These are phyloP conservation scores for Saccharomycodes ludwigii DNA, from an alignment of 805 yeast genomes.

Conservation along the genomic window DNA sequence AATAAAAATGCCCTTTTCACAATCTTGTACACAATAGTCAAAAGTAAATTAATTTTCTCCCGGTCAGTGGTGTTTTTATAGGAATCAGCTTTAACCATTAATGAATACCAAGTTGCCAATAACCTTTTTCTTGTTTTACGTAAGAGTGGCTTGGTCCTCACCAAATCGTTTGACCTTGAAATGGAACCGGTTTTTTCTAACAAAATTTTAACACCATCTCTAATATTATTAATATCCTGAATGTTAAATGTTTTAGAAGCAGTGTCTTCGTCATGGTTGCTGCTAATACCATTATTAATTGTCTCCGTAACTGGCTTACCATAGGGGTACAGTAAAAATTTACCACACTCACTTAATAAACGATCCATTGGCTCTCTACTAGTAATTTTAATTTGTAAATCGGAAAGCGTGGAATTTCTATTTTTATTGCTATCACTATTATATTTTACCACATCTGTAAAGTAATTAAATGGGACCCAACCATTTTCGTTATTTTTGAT, in stretches of 20 bases:
- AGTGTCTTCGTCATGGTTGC: conserved; percentile 12
- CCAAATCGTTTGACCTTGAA: conserved; percentile 60
- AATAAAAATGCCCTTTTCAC: conserved; percentile 51
- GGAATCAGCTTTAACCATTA: conserved; percentile 66
- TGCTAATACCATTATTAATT: no score
- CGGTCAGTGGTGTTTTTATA: conserved; percentile 51
- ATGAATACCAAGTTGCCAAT: conserved; percentile 69
- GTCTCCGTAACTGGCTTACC: conserved; percentile 33
- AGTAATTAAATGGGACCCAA: conserved; percentile 81
- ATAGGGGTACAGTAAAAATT: conserved; percentile 52
- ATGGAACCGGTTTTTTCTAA: conserved; percentile 61
- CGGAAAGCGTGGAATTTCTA: no score
- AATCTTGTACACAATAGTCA: conserved; percentile 54
- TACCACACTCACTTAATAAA: conserved; percentile 51
- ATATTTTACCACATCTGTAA: conserved; percentile 32
- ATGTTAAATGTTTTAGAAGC: conserved; percentile 40
- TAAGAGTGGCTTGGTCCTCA: conserved; percentile 47
- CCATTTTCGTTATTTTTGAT: conserved; percentile 54
- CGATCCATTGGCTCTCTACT: conserved; percentile 42
- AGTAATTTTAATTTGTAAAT: conserved; percentile 12
- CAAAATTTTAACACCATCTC: conserved; percentile 60
- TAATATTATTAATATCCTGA: conserved; percentile 45
- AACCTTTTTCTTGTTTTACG: conserved; percentile 54
- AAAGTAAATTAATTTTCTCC: conserved; percentile 48
- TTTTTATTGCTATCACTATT: conserved; percentile 5